A percentile compares a stretch with the other conserved stretches of the same genome.
Evolutionary conservation across 352 stramenopile genomes (phyloP).

Genomic region (Phytophthora kernoviae): DNA sequence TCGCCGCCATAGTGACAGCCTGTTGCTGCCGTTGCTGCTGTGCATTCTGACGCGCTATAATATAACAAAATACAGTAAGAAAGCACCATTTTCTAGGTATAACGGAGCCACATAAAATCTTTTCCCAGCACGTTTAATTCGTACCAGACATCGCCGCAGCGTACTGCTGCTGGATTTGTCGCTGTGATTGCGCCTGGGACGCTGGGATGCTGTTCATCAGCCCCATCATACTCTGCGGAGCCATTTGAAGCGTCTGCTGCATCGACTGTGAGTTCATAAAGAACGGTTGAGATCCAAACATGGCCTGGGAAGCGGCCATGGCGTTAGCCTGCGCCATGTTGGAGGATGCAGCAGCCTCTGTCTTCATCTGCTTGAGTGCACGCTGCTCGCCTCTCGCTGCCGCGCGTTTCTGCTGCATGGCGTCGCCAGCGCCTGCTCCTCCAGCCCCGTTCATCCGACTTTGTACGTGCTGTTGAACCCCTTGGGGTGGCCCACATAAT

Average conservation of each 20-base stretch:
- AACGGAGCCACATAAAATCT: not conserved
- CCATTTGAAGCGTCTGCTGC: slow-evolving; percentile 25
- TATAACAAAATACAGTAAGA: slow-evolving; percentile 3
- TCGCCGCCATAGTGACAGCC: slow-evolving; percentile 9
- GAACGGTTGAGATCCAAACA: slow-evolving; percentile 31
- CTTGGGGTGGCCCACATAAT: slow-evolving; percentile 14
- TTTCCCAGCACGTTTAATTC: too few species aligned
- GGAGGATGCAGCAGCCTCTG: slow-evolving; percentile 12
- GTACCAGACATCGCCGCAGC: slow-evolving; percentile 36
- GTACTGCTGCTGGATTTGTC: slow-evolving; percentile 45
- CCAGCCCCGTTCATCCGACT: slow-evolving; percentile 23
- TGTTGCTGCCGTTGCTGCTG: slow-evolving; percentile 34
- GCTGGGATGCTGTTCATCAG: slow-evolving; percentile 17
- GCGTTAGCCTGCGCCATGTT: slow-evolving; percentile 25
- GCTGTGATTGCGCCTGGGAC: slow-evolving; percentile 29
- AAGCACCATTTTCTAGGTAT: not conserved
- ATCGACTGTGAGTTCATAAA: slow-evolving; percentile 42
- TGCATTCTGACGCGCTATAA: slow-evolving; percentile 20
- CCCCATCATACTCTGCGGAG: slow-evolving; percentile 33
- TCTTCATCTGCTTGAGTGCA: slow-evolving; percentile 39
- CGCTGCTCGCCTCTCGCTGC: slow-evolving; percentile 25
- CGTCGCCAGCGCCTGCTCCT: slow-evolving; percentile 2
- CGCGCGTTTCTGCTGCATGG: slow-evolving; percentile 33
- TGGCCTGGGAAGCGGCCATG: slow-evolving; percentile 29
- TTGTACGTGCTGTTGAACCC: slow-evolving; percentile 13